Evolutionary conservation across 148 eudicot species (phyloP), one percentile per base, ranked within the genome.

Genomic region (Vaccinium vitisidaea): DNA sequence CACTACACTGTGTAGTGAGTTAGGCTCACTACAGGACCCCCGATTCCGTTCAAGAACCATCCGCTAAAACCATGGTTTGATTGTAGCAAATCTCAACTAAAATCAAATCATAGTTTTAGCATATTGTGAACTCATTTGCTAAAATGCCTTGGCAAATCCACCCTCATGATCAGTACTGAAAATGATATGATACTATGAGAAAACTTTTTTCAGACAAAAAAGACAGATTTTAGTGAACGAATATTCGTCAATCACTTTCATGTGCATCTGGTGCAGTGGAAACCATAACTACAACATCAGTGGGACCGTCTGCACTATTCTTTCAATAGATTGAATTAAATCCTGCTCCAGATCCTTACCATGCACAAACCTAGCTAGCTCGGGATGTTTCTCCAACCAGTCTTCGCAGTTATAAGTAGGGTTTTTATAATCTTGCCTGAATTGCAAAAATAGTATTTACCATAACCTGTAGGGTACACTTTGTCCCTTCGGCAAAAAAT

Each of bases 371-470:
- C n/a, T n/a, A 18, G 11, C 50, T 36, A 36, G 39, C 10, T 18
- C 16, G 50, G 43, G 78, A 75, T 46, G 50, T 75, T 75, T 30
- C 79, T 75, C 80, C 80, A n/a, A 77, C 80, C 80, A 52, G 56
- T 53, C 43, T 78, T 53, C 43, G 12, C 16, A 55, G 16, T 54
- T 2, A 2, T 36, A 36, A 36, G 39, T 36, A 36, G 39, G 39
- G 39, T 27, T 27, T 30, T 32, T 32, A 36, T 36, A 36, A 36
- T 36, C 39, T 36, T 36, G 39, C 39, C 39, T 36, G 39, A 36
- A 36, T 11, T 12, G 46, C 76, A 36, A 71, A 71, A 27, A 32
- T 71, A 71, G 46, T 43, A 43, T 16, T 16, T 4, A 65, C 10
- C 30, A 21, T 23, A 65, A 23, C 8, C 27, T 8, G 9, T 6